These are phyloP conservation scores for Monosporozyma servazzii DNA, from an alignment of 805 yeast species.

Conservation along the genomic window DNA sequence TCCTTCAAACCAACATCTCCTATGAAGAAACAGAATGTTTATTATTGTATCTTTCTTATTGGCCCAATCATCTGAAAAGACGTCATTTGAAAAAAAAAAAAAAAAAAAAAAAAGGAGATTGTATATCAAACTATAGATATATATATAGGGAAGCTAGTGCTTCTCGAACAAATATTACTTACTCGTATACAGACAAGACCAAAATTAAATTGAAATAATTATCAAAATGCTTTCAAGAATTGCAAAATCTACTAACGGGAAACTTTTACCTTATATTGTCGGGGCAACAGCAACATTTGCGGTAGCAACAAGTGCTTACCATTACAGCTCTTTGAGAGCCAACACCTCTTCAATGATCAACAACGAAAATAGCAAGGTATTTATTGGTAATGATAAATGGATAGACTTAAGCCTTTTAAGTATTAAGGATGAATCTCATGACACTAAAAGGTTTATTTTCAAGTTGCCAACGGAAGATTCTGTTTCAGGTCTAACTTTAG, in stretches of 20 bases:
- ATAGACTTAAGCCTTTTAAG: conserved; percentile 49
- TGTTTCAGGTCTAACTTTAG: conserved; percentile 66
- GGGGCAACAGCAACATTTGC: conserved; percentile 39
- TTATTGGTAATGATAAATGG: conserved; percentile 62
- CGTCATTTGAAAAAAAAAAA: too few relatives aligned
- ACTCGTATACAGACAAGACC: too few relatives aligned
- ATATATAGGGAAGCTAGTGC: too few relatives aligned
- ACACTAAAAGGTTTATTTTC: conserved; percentile 63
- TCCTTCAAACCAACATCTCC: too few relatives aligned
- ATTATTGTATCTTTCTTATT: too few relatives aligned
- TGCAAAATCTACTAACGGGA: conserved; percentile 4
- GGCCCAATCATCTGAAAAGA: too few relatives aligned
- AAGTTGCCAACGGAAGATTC: conserved; percentile 58
- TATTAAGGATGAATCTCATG: conserved; percentile 41
- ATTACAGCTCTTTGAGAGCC: not conserved
- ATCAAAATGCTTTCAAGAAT: not conserved
- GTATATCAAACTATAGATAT: too few relatives aligned
- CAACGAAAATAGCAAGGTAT: conserved; percentile 35
- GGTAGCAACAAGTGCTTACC: conserved; percentile 25
- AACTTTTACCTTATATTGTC: conserved; percentile 33
- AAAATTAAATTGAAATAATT: not conserved
- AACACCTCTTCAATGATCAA: conserved; percentile 17
- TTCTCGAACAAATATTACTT: too few relatives aligned
- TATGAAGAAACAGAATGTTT: too few relatives aligned
- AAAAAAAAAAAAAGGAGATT: too few relatives aligned